These are phyloP conservation scores for Colletotrichum musicola DNA, from an alignment of 2,329 filamentous ascomycete species.

Conservation along the genomic window DNA sequence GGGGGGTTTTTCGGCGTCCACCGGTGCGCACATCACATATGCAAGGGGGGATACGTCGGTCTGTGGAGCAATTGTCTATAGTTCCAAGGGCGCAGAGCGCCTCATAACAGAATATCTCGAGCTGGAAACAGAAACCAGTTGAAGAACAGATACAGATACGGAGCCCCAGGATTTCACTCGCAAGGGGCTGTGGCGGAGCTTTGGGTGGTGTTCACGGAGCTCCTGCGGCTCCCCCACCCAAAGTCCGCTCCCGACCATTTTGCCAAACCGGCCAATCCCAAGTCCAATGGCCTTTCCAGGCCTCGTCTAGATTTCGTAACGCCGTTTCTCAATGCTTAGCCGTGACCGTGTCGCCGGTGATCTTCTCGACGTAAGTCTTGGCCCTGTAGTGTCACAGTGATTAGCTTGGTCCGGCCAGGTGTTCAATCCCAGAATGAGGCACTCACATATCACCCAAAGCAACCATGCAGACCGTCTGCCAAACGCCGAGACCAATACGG, in stretches of 20 bases:
- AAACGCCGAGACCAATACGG: slow-evolving; percentile 93
- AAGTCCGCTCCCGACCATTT: slow-evolving; percentile 14
- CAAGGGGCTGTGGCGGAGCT: slow-evolving; percentile 21
- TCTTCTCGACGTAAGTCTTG: slow-evolving; percentile 75
- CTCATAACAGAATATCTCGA: slow-evolving; percentile 23
- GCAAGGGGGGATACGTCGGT: background rate
- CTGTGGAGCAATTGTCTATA: slow-evolving; percentile 29
- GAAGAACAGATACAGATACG: slow-evolving; percentile 32
- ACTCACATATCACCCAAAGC: slow-evolving; percentile 97
- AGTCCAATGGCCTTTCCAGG: slow-evolving; percentile 33
- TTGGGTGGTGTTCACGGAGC: slow-evolving; percentile 13
- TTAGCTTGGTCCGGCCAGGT: slow-evolving; percentile 42
- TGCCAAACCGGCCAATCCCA: slow-evolving; percentile 14
- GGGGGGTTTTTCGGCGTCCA: background rate
- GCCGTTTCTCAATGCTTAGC: slow-evolving; percentile 73
- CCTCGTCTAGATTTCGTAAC: slow-evolving; percentile 44
- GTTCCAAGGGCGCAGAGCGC: slow-evolving; percentile 15
- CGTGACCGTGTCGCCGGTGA: slow-evolving; percentile 74
- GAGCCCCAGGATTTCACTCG: slow-evolving; percentile 36
- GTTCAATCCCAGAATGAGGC: slow-evolving; percentile 15
- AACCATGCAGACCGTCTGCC: slow-evolving; percentile 99
- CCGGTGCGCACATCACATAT: background rate
- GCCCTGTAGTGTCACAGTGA: slow-evolving; percentile 60
- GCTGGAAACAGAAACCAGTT: slow-evolving; percentile 20
- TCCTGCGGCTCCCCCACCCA: slow-evolving; percentile 18